These are phyloP conservation scores for Phyllosticta citrichinensis DNA, from an alignment of 2,329 filamentous ascomycete genomes.

Conservation along the genomic window DNA sequence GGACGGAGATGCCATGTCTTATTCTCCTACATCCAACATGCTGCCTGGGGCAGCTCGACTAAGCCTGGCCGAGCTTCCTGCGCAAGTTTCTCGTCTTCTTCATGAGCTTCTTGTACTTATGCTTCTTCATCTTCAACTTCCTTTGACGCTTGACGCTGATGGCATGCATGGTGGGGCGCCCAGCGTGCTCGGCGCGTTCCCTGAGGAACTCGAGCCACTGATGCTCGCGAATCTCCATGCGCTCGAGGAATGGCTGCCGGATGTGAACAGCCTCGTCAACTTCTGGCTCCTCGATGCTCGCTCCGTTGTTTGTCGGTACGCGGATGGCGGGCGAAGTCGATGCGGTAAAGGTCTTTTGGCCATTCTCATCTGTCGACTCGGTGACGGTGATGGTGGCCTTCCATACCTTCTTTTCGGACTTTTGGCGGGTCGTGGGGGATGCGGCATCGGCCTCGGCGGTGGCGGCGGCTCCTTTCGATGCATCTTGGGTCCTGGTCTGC, in stretches of 20 bases:
- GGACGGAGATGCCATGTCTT: not conserved
- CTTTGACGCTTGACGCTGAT: slow-evolving; percentile 88
- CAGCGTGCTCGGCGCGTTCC: slow-evolving; percentile 28
- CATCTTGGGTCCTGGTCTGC: not conserved
- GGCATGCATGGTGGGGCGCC: slow-evolving; percentile 51
- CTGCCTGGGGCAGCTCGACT: slow-evolving; percentile 7
- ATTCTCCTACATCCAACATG: not conserved
- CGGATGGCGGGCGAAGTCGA: slow-evolving; percentile 40
- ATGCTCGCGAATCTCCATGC: slow-evolving; percentile 56
- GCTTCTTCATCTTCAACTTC: slow-evolving; percentile 99
- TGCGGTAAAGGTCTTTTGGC: slow-evolving; percentile 42
- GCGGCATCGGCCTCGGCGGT: slow-evolving; percentile 26
- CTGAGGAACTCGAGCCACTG: slow-evolving; percentile 47
- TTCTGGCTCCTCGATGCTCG: slow-evolving; percentile 22
- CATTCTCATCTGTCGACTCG: slow-evolving; percentile 42
- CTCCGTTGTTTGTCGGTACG: slow-evolving; percentile 17
- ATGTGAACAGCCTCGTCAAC: slow-evolving; percentile 25
- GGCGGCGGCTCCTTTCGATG: slow-evolving; percentile 3
- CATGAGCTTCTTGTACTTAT: slow-evolving; percentile 99
- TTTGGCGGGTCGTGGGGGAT: slow-evolving; percentile 13
- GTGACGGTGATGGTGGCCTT: slow-evolving; percentile 41
- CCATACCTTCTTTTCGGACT: slow-evolving; percentile 26
- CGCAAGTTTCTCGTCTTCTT: slow-evolving; percentile 79
- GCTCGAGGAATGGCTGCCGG: slow-evolving; percentile 52
- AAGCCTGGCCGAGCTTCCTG: slow-evolving; percentile 57